Percentiles rank a stretch among this genome's conserved stretches.
Conservation (phyloP, 2,329 filamentous ascomycete species). For the Endothia cerciana region DNA sequence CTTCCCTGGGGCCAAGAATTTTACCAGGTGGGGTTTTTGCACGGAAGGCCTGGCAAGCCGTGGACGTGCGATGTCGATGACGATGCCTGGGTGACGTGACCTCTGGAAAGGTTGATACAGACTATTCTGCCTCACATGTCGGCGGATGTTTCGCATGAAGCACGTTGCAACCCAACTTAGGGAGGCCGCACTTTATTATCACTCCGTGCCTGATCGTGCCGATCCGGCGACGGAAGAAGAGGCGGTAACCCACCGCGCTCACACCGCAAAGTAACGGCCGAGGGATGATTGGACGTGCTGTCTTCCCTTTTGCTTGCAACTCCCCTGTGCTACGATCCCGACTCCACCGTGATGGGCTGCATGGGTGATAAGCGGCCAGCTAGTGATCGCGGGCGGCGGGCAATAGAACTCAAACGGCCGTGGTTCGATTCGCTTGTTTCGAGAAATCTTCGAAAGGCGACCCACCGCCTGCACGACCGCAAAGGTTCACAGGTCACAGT, state of each 20-base stretch:
- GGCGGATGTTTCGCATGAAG: conserved; percentile 4
- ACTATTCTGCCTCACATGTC: neutral
- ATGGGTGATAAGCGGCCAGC: conserved; percentile 3
- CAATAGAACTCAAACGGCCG: conserved; percentile 3
- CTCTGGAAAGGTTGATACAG: conserved; percentile 5
- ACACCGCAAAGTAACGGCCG: conserved; percentile 8
- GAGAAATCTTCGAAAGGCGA: conserved; percentile 24
- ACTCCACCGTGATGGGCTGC: conserved; percentile 16
- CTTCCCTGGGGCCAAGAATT: neutral
- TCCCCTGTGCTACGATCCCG: conserved; percentile 7
- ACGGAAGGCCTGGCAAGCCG: neutral
- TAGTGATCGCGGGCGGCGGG: conserved; percentile 5
- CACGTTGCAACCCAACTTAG: neutral
- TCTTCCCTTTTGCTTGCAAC: neutral
- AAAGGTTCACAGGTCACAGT: conserved; percentile 18
- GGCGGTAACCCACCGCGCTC: conserved; percentile 4
- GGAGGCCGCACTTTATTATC: neutral
- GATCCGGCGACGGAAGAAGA: neutral
- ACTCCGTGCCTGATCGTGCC: neutral
- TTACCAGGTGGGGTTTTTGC: conserved; percentile 1
- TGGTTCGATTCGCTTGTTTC: conserved; percentile 28
- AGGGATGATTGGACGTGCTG: conserved; percentile 12
- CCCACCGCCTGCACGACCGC: conserved; percentile 17
- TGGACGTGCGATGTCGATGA: conserved; percentile 9
- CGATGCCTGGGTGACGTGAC: neutral